phyloP scores from a whole-genome alignment of 2,329 filamentous ascomycete genomes.

The Fusarium sp. region DNA sequence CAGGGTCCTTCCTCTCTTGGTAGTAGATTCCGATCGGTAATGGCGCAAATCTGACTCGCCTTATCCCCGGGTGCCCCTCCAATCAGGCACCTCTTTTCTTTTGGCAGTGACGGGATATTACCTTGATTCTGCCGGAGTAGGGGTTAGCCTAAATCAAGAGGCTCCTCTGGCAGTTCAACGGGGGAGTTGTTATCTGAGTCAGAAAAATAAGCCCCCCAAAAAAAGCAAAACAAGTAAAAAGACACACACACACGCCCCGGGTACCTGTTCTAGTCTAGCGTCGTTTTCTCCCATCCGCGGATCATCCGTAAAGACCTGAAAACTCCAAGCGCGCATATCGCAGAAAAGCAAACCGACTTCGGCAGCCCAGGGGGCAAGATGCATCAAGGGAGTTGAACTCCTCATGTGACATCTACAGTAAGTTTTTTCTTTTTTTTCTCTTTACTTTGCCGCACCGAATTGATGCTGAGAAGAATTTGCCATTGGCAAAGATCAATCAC shows the following conservation, averaged over 20 bases:
- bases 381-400: neutral
- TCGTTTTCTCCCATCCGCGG: conserved; percentile 22
- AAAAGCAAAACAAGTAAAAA: neutral
- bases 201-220: conserved; percentile 20
- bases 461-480: conserved; percentile 3
- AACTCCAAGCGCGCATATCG: conserved; percentile 28
- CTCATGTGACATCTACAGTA: conserved; percentile 23
- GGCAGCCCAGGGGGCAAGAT: neutral
- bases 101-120: conserved; percentile 8
- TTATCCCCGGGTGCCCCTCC: conserved; percentile 23
- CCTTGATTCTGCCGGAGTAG: conserved; percentile 29
- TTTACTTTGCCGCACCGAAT: conserved; percentile 2
- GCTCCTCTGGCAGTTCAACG: conserved; percentile 6
- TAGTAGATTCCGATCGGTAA: conserved; percentile 33
- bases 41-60: conserved; percentile 30
- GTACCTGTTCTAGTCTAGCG: conserved; percentile 15
- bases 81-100: conserved; percentile 8
- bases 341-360: conserved; percentile 24
- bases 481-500: conserved; percentile 8
- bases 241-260: conserved; percentile 7
- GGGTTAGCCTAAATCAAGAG: conserved; percentile 32
- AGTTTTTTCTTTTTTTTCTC: conserved; percentile 1
- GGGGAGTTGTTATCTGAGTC: conserved; percentile 19
- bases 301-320: conserved; percentile 2
- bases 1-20: conserved; percentile 30